Percentiles rank a stretch among this genome's conserved stretches.
Conservation (phyloP, 78 protist genomes). For the Cavenderia fasciculata region DNA sequence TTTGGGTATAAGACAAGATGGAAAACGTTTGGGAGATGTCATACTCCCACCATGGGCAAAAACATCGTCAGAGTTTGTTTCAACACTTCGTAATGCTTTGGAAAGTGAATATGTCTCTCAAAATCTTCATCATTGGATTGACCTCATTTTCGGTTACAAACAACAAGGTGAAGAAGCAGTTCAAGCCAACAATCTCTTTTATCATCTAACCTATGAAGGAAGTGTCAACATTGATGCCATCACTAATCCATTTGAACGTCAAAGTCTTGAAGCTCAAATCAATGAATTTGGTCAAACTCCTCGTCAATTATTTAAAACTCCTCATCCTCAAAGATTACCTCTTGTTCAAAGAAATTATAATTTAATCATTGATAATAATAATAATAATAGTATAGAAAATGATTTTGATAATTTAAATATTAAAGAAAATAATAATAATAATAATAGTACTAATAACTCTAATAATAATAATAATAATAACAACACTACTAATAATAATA, state of each 20-base stretch:
- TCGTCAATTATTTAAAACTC: constrained; percentile 90
- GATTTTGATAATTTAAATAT: neutral
- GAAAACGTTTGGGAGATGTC: constrained; percentile 83
- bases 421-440: neutral
- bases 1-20: constrained; percentile 80
- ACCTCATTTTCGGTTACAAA: constrained; percentile 96
- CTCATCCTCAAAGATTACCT: constrained; percentile 83
- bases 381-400: neutral
- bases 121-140: constrained; percentile 97
- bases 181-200: constrained; percentile 90
- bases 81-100: constrained; percentile 82
- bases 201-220: constrained; percentile 96
- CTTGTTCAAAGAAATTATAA: constrained; percentile 26
- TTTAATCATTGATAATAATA: constrained; percentile 13
- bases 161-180: constrained; percentile 90
- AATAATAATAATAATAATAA: neutral
- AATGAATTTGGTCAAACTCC: constrained; percentile 99
- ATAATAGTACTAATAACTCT: neutral
- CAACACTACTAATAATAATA: constrained; percentile 6
- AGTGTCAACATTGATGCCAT: constrained; percentile 89
- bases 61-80: constrained; percentile 70
- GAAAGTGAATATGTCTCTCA: constrained; percentile 92
- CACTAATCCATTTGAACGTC: constrained; percentile 81
- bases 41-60: constrained; percentile 97
- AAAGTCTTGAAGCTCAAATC: constrained; percentile 89